phyloP scores from a whole-genome alignment of 352 stramenopile genomes.

The Phytopythium litorale region DNA sequence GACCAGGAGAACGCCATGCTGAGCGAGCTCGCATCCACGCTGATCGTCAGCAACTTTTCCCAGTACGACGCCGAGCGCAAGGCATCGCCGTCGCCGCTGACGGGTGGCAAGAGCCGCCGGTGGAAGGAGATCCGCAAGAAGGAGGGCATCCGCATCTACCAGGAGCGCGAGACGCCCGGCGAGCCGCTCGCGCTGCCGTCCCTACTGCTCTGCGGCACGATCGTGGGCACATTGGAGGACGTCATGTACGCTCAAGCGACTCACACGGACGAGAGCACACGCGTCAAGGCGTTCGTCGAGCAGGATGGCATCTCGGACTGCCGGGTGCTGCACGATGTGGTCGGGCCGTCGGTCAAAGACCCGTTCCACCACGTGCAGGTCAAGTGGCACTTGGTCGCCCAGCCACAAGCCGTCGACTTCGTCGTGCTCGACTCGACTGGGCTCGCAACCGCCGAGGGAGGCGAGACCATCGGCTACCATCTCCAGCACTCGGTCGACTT shows the following conservation, averaged over 20 bases:
- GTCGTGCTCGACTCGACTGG: constrained; percentile 17
- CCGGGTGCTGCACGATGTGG: constrained; percentile 4
- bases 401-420: constrained; percentile 9
- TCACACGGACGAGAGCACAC: not conserved
- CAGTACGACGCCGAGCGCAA: constrained; percentile 33
- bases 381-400: constrained; percentile 8
- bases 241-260: constrained; percentile 8
- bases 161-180: constrained; percentile 14
- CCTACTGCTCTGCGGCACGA: constrained; percentile 8
- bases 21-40: constrained; percentile 25
- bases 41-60: constrained; percentile 37
- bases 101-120: constrained; percentile 20
- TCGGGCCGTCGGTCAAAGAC: constrained; percentile 1
- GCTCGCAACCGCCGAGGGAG: not conserved
- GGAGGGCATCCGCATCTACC: constrained; percentile 27
- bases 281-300: constrained; percentile 7
- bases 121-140: constrained; percentile 31
- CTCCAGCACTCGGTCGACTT: constrained; percentile 15
- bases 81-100: constrained; percentile 30
- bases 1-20: constrained; percentile 18
- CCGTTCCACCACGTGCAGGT: constrained; percentile 12
- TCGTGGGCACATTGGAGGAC: constrained; percentile 11
- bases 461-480: constrained; percentile 18
- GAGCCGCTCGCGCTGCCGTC: constrained; percentile 6
- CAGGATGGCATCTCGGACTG: constrained; percentile 5